Evolutionary conservation across 441 rosid genomes (phyloP).

Genomic region (Croton laevigatus): DNA sequence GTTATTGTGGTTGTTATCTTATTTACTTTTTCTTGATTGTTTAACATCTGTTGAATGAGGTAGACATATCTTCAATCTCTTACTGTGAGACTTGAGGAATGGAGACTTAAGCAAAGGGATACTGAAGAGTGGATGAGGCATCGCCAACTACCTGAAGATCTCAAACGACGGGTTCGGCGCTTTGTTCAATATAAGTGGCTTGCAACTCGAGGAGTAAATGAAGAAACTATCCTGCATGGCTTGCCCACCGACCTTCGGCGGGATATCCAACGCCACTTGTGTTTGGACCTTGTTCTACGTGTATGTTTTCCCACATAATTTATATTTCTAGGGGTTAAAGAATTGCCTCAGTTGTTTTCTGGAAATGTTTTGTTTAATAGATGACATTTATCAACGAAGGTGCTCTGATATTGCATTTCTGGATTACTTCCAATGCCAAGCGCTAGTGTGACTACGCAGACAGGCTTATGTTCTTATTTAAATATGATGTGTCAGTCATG

Average conservation of each 20-base stretch:
- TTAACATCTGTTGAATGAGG: conserved; percentile 23
- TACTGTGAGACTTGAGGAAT: conserved; percentile 88
- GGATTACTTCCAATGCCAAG: background rate
- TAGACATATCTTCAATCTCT: conserved; percentile 92
- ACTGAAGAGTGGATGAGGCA: conserved; percentile 98
- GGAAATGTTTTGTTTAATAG: background rate
- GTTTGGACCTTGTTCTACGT: conserved; percentile 87
- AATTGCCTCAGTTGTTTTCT: background rate
- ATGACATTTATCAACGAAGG: background rate
- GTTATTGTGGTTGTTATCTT: background rate
- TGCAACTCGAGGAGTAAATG: conserved; percentile 87
- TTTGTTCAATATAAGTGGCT: conserved; percentile 92
- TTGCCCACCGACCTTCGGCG: conserved; percentile 88
- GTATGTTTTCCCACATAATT: conserved; percentile 41
- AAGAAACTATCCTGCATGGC: conserved; percentile 69
- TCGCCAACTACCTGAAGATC: conserved; percentile 87
- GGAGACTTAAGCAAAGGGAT: conserved; percentile 92
- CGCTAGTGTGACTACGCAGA: background rate
- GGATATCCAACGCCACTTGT: conserved; percentile 84
- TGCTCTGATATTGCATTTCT: conserved; percentile 1
- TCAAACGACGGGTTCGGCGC: conserved; percentile 61
- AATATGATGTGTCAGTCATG: background rate
- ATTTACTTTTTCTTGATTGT: conserved; percentile 14
- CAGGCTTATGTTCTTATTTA: background rate
- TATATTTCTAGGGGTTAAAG: background rate